Conservation (phyloP, 352 stramenopile genomes). For the Phytophthora fragariaefolia region DNA sequence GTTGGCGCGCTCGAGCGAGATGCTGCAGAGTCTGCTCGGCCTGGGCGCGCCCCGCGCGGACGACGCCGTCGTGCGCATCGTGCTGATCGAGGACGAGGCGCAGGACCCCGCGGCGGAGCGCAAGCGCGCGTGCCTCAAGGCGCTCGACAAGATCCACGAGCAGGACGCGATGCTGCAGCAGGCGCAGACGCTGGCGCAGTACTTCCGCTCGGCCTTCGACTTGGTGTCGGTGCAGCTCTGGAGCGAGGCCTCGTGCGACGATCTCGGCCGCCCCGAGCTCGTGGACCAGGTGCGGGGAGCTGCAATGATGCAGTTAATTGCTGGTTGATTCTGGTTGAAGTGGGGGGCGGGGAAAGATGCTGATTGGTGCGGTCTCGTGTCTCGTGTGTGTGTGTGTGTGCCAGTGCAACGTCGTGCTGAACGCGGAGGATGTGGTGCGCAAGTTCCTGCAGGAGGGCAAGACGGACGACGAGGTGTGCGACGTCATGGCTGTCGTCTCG, state of each 20-base stretch:
- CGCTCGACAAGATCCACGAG: slow-evolving; percentile 48
- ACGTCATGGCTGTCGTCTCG: slow-evolving; percentile 31
- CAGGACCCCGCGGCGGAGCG: slow-evolving; percentile 30
- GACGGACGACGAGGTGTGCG: slow-evolving; percentile 59
- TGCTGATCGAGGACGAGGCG: slow-evolving; percentile 41
- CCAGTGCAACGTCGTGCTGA: slow-evolving; percentile 49
- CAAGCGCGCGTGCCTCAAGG: slow-evolving; percentile 53
- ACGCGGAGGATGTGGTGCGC: slow-evolving; percentile 50
- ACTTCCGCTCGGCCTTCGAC: slow-evolving; percentile 51
- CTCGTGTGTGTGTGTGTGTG: background rate
- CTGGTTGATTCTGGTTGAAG: slow-evolving; percentile 1
- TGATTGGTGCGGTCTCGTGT: background rate
- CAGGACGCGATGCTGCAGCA: slow-evolving; percentile 48
- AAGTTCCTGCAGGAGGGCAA: slow-evolving; percentile 50
- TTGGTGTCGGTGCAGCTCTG: slow-evolving; percentile 50
- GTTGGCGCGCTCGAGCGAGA: slow-evolving; percentile 43
- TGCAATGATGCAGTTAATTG: slow-evolving; percentile 5
- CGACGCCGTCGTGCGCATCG: slow-evolving; percentile 31
- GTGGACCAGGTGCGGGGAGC: slow-evolving; percentile 35
- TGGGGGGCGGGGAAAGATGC: background rate
- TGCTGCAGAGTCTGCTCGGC: slow-evolving; percentile 51
- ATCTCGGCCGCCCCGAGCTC: slow-evolving; percentile 40
- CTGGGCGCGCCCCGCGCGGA: slow-evolving; percentile 13
- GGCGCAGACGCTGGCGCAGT: slow-evolving; percentile 40
- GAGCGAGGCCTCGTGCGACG: slow-evolving; percentile 58